phyloP scores from a whole-genome alignment of 768 basidiomycete genomes.

The Rossbeevera mucosa region DNA sequence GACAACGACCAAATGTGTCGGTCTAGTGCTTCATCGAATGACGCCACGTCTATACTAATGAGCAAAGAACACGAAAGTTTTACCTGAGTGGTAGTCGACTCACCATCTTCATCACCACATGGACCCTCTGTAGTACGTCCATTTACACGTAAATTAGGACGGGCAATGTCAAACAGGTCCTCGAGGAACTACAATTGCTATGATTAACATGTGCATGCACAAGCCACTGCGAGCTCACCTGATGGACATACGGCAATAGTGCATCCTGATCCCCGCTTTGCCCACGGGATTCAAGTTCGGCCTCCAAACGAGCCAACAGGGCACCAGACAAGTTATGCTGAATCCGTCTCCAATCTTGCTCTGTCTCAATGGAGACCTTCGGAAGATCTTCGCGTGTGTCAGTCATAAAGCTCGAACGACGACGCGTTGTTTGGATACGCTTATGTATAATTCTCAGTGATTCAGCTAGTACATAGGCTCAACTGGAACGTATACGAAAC shows the following conservation, averaged over 20 bases:
- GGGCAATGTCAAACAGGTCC: conserved; percentile 53
- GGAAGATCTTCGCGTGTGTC: conserved; percentile 41
- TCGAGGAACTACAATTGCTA: conserved; percentile 50
- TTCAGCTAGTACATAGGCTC: no score
- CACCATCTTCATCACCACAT: conserved; percentile 53
- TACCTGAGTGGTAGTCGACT: conserved; percentile 5
- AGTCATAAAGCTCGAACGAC: no score
- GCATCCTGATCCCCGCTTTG: conserved; percentile 42
- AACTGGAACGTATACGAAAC: not conserved
- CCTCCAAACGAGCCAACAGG: conserved; percentile 43
- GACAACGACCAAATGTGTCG: conserved; percentile 76
- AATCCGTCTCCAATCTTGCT: conserved; percentile 64
- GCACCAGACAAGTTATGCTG: conserved; percentile 48
- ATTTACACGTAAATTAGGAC: conserved; percentile 74
- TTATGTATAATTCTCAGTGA: no score
- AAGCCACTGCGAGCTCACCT: conserved; percentile 35
- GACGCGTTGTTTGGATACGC: no score
- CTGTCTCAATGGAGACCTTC: conserved; percentile 59
- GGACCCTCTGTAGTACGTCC: conserved; percentile 70
- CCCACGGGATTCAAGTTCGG: conserved; percentile 39
- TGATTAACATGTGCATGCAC: not conserved
- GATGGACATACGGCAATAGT: conserved; percentile 46
- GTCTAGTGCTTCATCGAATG: conserved; percentile 85
- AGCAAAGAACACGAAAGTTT: not conserved
- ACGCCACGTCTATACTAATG: conserved; percentile 54